Evolutionary conservation across 768 basidiomycete genomes (phyloP).

Genomic region (Psilocybe tampanensis): DNA sequence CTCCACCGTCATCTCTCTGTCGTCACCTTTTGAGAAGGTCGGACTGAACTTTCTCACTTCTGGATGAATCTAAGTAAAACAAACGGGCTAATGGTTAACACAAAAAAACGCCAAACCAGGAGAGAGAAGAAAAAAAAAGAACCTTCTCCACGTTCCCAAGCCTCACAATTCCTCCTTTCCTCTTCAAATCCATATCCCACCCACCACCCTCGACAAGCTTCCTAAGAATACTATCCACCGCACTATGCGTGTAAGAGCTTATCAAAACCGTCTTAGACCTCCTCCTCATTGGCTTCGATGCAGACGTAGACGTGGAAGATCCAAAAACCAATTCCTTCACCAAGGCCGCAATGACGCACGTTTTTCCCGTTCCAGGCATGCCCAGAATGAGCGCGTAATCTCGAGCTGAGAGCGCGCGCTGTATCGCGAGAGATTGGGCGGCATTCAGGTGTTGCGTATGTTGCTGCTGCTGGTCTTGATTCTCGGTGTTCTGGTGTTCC

Average conservation of each 20-base stretch:
- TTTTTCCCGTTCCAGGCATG: constrained; percentile 99
- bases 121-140: constrained; percentile 14
- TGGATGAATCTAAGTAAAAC: constrained; percentile 81
- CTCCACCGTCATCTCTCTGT: constrained; percentile 64
- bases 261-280: constrained; percentile 87
- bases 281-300: constrained; percentile 16
- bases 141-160: constrained; percentile 95
- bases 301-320: too few species aligned
- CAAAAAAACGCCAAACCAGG: too few species aligned
- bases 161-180: constrained; percentile 76
- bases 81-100: too few species aligned
- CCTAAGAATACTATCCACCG: constrained; percentile 94
- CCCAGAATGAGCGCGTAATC: constrained; percentile 95
- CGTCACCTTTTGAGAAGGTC: constrained; percentile 39
- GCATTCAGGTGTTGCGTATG: too few species aligned
- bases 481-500: neutral
- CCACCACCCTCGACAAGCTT: constrained; percentile 40
- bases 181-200: constrained; percentile 17
- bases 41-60: constrained; percentile 75
- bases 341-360: constrained; percentile 89
- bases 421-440: constrained; percentile 73
- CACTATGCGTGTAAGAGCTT: constrained; percentile 96
- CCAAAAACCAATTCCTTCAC: constrained; percentile 69
- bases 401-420: constrained; percentile 71
- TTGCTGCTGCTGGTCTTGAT: constrained; percentile 6